Conservation (phyloP, 495 filamentous ascomycete species). For the Penicillium mononematosum region DNA sequence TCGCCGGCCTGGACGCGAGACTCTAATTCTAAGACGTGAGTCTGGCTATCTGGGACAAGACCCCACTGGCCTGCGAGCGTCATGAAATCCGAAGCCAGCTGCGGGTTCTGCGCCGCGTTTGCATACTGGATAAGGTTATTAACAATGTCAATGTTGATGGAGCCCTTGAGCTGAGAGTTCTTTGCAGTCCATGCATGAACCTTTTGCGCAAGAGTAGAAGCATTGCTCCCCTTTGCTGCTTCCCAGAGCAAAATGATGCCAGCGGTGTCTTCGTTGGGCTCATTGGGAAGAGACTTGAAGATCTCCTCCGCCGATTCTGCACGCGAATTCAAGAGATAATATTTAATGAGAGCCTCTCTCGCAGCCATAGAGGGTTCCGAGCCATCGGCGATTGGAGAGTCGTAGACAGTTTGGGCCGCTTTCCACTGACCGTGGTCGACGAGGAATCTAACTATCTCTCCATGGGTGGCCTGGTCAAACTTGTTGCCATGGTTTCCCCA, state of each 20-base stretch:
- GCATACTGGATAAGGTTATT: conserved; percentile 74
- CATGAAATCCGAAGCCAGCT: conserved; percentile 71
- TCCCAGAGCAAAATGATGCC: conserved; percentile 76
- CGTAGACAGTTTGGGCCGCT: conserved; percentile 51
- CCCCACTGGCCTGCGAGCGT: conserved; percentile 59
- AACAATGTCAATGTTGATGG: conserved; percentile 67
- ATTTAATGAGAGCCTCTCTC: conserved; percentile 50
- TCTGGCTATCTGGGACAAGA: conserved; percentile 61
- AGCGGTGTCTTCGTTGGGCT: conserved; percentile 54
- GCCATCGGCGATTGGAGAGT: conserved; percentile 49
- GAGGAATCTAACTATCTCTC: conserved; percentile 38
- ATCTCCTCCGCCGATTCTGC: conserved; percentile 62
- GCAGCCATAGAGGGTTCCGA: conserved; percentile 46
- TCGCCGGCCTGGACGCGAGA: conserved; percentile 70
- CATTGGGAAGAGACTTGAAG: conserved; percentile 56
- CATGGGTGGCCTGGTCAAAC: conserved; percentile 39
- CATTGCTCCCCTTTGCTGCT: conserved; percentile 64
- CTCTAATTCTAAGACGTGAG: conserved; percentile 70
- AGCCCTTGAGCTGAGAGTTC: conserved; percentile 34
- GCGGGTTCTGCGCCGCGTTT: conserved; percentile 64
- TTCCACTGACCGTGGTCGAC: conserved; percentile 37
- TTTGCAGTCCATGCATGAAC: conserved; percentile 54
- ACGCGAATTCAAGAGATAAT: conserved; percentile 59
- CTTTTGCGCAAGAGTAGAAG: conserved; percentile 65
- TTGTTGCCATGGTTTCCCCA: conserved; percentile 32